Percentiles rank a stretch among this genome's conserved stretches.
phyloP scores from a whole-genome alignment of 2,329 filamentous ascomycete species.

The Ceratocystis cubensis region DNA sequence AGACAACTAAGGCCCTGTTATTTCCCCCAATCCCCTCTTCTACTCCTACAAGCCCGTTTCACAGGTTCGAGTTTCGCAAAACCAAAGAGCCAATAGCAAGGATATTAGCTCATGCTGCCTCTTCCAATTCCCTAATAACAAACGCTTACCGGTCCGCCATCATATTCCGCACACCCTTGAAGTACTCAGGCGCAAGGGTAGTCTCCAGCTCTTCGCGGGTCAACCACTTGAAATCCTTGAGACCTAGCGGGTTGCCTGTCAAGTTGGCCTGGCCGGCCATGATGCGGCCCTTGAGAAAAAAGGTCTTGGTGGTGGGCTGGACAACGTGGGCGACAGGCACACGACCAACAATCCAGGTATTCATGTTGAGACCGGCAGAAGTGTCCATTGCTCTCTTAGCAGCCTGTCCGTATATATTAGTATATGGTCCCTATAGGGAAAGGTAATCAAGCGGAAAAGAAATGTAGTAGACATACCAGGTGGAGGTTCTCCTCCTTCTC shows the following conservation, averaged over 20 bases:
- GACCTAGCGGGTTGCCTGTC: slow-evolving; percentile 53
- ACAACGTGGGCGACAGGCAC: slow-evolving; percentile 74
- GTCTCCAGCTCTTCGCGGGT: slow-evolving; percentile 74
- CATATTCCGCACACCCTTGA: slow-evolving; percentile 66
- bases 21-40: neutral
- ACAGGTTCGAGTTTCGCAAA: neutral
- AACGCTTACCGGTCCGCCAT: slow-evolving; percentile 55
- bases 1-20: neutral
- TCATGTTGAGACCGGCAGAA: slow-evolving; percentile 86
- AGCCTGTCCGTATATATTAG: slow-evolving; percentile 42
- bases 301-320: slow-evolving; percentile 62
- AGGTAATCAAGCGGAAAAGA: neutral
- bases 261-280: slow-evolving; percentile 92
- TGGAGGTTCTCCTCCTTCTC: slow-evolving; percentile 63
- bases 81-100: neutral
- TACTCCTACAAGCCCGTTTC: slow-evolving; percentile 16
- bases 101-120: neutral
- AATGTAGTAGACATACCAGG: slow-evolving; percentile 48
- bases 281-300: slow-evolving; percentile 93
- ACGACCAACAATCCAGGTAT: slow-evolving; percentile 92
- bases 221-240: slow-evolving; percentile 83
- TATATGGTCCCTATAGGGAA: neutral
- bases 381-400: slow-evolving; percentile 66
- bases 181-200: slow-evolving; percentile 56
- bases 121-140: no score